These are phyloP conservation scores for Cutaneotrichosporon spelunceum DNA, from an alignment of 1,284 basidiomycete genomes.

Conservation along the genomic window DNA sequence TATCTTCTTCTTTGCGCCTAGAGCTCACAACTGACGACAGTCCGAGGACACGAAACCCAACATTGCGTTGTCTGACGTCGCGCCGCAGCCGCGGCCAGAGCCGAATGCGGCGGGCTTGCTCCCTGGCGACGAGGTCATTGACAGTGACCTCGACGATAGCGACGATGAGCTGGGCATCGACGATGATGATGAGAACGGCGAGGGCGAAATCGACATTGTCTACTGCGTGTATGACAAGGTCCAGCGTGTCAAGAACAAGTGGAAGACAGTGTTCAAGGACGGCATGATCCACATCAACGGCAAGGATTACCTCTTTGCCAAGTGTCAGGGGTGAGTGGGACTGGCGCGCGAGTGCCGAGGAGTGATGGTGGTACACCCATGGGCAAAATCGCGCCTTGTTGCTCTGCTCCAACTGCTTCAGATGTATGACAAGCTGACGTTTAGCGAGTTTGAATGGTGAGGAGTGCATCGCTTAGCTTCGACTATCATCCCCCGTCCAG, in stretches of 20 bases:
- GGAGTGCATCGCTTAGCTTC: too few relatives aligned
- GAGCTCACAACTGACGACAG: slow-evolving; percentile 7
- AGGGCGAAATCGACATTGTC: slow-evolving; percentile 73
- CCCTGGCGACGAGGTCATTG: slow-evolving; percentile 74
- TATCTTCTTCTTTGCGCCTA: not conserved
- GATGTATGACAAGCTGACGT: slow-evolving; percentile 8
- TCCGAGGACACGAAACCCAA: slow-evolving; percentile 14
- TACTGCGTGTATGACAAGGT: slow-evolving; percentile 99
- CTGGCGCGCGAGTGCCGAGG: not conserved
- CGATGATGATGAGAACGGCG: slow-evolving; percentile 52
- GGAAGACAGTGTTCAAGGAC: slow-evolving; percentile 99
- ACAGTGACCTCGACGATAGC: slow-evolving; percentile 92
- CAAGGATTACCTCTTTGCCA: slow-evolving; percentile 94
- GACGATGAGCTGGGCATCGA: slow-evolving; percentile 62
- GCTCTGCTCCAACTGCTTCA: not conserved
- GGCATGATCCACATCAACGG: slow-evolving; percentile 97
- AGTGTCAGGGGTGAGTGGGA: slow-evolving; percentile 63
- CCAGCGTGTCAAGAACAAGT: slow-evolving; percentile 98
- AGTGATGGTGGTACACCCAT: not conserved
- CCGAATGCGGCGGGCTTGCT: slow-evolving; percentile 51
- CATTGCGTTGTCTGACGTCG: slow-evolving; percentile 5
- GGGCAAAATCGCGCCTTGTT: not conserved
- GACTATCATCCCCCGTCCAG: not conserved
- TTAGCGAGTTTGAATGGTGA: slow-evolving; percentile 43
- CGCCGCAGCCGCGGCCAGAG: slow-evolving; percentile 34